Percentiles rank a stretch among this genome's conserved stretches.
Conservation (phyloP, 495 filamentous ascomycete species). For the Podospora tetraspora region DNA sequence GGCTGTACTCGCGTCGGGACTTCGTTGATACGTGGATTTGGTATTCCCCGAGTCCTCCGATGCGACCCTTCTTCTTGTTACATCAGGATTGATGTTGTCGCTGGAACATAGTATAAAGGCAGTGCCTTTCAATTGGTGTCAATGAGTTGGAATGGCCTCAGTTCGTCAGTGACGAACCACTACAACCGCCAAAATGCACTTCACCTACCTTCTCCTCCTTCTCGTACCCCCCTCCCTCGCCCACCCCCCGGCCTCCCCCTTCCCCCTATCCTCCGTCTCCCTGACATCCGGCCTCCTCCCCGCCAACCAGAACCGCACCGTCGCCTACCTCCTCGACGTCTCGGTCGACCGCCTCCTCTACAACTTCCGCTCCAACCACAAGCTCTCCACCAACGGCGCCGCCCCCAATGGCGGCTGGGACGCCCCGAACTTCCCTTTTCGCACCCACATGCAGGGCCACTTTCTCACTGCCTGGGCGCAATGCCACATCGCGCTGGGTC, state of each 20-base stretch:
- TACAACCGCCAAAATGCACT: neutral
- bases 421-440: conserved; percentile 36
- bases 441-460: conserved; percentile 36
- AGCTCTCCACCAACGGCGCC: conserved; percentile 29
- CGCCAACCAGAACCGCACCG: conserved; percentile 32
- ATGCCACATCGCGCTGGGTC: conserved; percentile 14
- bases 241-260: neutral
- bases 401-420: conserved; percentile 35
- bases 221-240: neutral
- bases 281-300: neutral
- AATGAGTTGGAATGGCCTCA: neutral
- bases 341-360: conserved; percentile 32
- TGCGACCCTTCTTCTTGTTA: neutral
- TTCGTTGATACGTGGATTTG: neutral
- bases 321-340: conserved; percentile 34
- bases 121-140: no score
- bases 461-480: conserved; percentile 30
- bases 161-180: neutral
- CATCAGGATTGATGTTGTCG: no score
- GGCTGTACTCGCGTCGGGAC: neutral
- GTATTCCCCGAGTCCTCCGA: neutral
- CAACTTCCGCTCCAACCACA: conserved; percentile 34
- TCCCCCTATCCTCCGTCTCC: neutral
- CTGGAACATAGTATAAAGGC: no score
- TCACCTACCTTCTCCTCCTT: neutral